Evolutionary conservation across 148 eudicot species (phyloP), one percentile per base, ranked within the genome.

Genomic region (Salicornia ramosissima): DNA sequence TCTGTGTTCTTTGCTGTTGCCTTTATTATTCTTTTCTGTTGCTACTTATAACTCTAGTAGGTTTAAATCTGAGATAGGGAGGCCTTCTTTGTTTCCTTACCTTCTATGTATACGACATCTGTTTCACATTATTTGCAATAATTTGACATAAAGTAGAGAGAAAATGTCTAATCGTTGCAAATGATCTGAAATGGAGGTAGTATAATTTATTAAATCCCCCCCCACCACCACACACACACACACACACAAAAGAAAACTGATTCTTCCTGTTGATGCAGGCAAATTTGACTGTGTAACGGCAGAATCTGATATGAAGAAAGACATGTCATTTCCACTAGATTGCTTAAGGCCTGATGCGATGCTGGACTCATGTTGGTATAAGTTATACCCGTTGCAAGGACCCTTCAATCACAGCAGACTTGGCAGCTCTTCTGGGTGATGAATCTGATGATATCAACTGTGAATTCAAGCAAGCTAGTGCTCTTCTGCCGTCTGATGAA

Each of bases 261-360:
- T n/a, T 60, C 6, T 71, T 60, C 11, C 13, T 0, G 24, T 63
- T 64, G 26, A 58, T 74, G 83, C 83, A 85, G 91, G 77, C 69
- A 69, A 75, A 49, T 15, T 39, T 42, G 81, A 82, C 51, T 73
- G 78, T 73, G 62, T 34, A 67, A 53, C 74, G 4, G 39, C 64
- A 26, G 81, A 79, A 22, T 65, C 66, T 26, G 65, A 67, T 57
- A 83, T 34, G 10, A 72, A 79, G 59, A 75, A 80, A 71, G 91
- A 84, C 29, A 15, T 45, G 25, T 70, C 80, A 5, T 39, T 80
- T 56, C 79, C 80, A 13, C 56, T 82, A 79, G 62, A 81, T 21
- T 78, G 65, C 73, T 61, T 82, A 26, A 81, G 90, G 64, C 97
- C 95, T 0, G 97, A 91, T 68, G 74, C 70, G 14, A 64, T 88